Evolutionary conservation across 2,329 filamentous ascomycete genomes (phyloP).

Genomic region (Furcasterigmium furcatum): DNA sequence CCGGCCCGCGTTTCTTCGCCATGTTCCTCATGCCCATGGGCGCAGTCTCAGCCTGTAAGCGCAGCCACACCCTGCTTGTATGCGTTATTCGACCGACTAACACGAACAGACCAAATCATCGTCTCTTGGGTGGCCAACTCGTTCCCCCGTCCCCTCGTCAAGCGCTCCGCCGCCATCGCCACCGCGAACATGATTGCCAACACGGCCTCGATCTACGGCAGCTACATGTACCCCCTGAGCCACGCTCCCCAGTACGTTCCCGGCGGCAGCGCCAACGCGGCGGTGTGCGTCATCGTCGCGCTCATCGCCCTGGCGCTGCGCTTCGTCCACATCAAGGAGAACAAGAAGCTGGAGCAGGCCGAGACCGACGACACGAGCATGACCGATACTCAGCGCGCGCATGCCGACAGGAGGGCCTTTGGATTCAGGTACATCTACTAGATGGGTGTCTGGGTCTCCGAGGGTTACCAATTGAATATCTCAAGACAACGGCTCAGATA

Average conservation of each 20-base stretch:
- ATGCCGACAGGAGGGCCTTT: constrained; percentile 11
- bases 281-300: constrained; percentile 58
- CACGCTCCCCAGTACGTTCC: constrained; percentile 40
- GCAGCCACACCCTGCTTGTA: no score
- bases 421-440: constrained; percentile 27
- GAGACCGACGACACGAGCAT: constrained; percentile 21
- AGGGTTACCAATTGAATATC: no score
- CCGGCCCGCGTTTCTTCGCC: constrained; percentile 55
- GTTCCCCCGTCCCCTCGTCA: constrained; percentile 66
- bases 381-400: constrained; percentile 4
- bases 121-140: constrained; percentile 69
- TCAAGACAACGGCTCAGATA: no score
- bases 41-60: constrained; percentile 40
- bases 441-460: no score
- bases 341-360: constrained; percentile 52
- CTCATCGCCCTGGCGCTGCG: constrained; percentile 50
- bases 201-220: constrained; percentile 42
- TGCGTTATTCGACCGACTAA: background rate
- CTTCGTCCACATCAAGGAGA: constrained; percentile 55
- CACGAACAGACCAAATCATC: constrained; percentile 44
- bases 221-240: constrained; percentile 42
- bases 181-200: constrained; percentile 68
- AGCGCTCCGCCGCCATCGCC: constrained; percentile 62
- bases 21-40: constrained; percentile 61
- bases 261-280: constrained; percentile 59